Evolutionary conservation across 2,329 filamentous ascomycete genomes (phyloP).

Genomic region (Fusarium neocosmosporiellum): DNA sequence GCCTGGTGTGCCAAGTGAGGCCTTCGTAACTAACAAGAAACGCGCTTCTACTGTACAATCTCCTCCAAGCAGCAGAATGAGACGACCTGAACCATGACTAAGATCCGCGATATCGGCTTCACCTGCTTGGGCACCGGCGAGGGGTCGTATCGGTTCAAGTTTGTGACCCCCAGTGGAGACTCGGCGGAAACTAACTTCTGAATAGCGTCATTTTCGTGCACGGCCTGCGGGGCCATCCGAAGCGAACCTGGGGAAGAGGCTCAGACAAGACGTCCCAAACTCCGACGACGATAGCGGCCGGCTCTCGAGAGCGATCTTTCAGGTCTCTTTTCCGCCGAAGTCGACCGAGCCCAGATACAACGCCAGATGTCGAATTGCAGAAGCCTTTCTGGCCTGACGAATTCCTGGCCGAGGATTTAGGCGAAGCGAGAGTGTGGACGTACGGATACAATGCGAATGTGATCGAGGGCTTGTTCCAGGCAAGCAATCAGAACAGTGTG

Average conservation of each 20-base stretch:
- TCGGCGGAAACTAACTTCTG: neutral
- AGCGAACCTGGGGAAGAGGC: slow-evolving; percentile 47
- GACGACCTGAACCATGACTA: neutral
- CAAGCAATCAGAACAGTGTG: slow-evolving; percentile 52
- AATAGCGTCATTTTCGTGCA: slow-evolving; percentile 50
- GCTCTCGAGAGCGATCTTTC: neutral
- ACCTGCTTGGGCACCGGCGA: neutral
- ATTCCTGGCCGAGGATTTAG: slow-evolving; percentile 50
- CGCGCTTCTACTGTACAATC: neutral
- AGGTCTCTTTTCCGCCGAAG: neutral
- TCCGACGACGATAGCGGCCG: neutral
- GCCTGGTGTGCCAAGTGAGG: neutral
- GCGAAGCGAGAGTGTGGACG: slow-evolving; percentile 52
- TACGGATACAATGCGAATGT: slow-evolving; percentile 55
- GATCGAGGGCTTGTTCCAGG: slow-evolving; percentile 48
- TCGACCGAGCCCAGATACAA: neutral
- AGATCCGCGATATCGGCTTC: neutral
- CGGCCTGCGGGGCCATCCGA: slow-evolving; percentile 49
- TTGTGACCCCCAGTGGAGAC: neutral
- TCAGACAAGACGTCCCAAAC: neutral
- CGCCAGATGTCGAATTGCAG: neutral
- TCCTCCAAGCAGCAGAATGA: neutral
- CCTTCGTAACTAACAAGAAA: neutral
- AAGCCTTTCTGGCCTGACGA: slow-evolving; percentile 42
- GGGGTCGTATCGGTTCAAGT: neutral